Conservation (phyloP, 495 filamentous ascomycete genomes). For the Neurospora cerealis region DNA sequence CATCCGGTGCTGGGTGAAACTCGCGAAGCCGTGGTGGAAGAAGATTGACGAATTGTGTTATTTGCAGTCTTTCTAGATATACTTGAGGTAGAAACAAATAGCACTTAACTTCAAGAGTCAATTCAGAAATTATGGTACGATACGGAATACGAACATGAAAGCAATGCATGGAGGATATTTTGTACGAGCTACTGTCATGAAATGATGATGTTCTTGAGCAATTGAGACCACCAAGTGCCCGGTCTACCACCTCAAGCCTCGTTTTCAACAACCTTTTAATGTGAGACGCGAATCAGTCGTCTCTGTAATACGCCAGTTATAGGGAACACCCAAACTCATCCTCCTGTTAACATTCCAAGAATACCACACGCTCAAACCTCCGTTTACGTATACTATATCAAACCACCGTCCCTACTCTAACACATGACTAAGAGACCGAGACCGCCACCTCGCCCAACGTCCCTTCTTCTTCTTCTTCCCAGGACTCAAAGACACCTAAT, state of each 20-base stretch:
- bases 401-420: not conserved
- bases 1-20: not conserved
- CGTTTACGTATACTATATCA: not conserved
- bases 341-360: not conserved
- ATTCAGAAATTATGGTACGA: not conserved
- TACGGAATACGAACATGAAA: not conserved
- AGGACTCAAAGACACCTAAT: not conserved
- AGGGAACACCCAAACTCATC: not conserved
- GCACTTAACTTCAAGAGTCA: not conserved
- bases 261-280: not conserved
- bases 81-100: not conserved
- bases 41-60: not conserved
- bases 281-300: not conserved
- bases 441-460: not conserved
- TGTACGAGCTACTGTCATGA: not conserved
- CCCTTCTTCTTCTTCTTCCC: not conserved
- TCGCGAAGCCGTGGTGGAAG: not conserved
- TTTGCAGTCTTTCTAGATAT: not conserved
- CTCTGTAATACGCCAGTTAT: not conserved
- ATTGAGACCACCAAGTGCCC: not conserved
- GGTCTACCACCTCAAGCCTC: not conserved
- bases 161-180: not conserved
- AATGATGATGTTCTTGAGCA: not conserved
- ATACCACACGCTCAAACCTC: not conserved
- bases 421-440: not conserved